Conservation (phyloP, 2,329 filamentous ascomycete species). For the Diplodia corticola region DNA sequence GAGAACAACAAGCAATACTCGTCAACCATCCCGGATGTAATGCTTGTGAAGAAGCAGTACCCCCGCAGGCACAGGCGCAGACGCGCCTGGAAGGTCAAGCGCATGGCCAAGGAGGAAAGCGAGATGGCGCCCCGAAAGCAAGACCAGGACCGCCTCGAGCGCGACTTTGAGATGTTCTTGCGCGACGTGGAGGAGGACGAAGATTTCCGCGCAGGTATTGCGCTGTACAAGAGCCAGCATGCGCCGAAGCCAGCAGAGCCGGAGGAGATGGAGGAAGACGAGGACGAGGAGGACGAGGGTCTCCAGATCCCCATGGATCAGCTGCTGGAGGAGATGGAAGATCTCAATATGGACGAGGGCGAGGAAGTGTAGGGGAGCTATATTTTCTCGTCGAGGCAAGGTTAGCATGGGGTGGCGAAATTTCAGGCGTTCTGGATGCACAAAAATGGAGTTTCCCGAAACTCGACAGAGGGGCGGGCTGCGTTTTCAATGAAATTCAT, state of each 20-base stretch:
- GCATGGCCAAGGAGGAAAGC: constrained; percentile 86
- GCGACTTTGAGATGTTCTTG: constrained; percentile 96
- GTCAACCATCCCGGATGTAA: constrained; percentile 81
- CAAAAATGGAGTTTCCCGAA: constrained; percentile 12
- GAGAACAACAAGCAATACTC: constrained; percentile 75
- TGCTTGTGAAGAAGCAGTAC: constrained; percentile 97
- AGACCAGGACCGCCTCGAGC: constrained; percentile 84
- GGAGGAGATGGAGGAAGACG: constrained; percentile 63
- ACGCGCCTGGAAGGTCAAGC: constrained; percentile 87
- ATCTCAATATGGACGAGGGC: constrained; percentile 70
- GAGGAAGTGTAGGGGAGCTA: not conserved
- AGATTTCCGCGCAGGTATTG: constrained; percentile 79
- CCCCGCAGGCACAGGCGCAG: constrained; percentile 78
- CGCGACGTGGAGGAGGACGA: constrained; percentile 94
- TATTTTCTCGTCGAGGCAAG: not conserved
- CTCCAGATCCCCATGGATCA: constrained; percentile 53
- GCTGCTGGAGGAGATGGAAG: constrained; percentile 89
- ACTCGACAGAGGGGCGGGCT: not conserved
- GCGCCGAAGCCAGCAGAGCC: constrained; percentile 60
- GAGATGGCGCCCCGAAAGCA: constrained; percentile 83
- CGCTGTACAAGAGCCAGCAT: constrained; percentile 74
- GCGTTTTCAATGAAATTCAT: not conserved
- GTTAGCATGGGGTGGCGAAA: not conserved
- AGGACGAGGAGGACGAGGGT: constrained; percentile 58
- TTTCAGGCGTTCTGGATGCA: constrained; percentile 7